phyloP scores from a whole-genome alignment of 1,139 yeast genomes.

The Yamadazyma pseudoaaseri region DNA sequence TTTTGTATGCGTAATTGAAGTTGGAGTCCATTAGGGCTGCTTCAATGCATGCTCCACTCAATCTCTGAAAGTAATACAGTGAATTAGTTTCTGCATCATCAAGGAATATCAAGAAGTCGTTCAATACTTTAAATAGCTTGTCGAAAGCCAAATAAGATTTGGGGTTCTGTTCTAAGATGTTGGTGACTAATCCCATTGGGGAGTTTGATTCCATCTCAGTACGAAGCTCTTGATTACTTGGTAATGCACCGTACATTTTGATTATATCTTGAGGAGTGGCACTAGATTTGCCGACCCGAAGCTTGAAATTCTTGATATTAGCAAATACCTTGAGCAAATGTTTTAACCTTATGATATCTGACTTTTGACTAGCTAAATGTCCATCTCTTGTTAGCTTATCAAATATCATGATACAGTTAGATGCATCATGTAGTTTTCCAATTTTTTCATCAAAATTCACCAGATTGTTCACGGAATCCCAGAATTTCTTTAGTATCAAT shows the following conservation, averaged over 20 bases:
- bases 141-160: constrained; percentile 51
- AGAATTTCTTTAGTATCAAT: constrained; percentile 39
- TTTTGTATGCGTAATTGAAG: constrained; percentile 50
- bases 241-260: constrained; percentile 21
- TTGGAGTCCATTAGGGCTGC: constrained; percentile 54
- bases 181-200: constrained; percentile 29
- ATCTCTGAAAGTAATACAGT: constrained; percentile 26
- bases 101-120: constrained; percentile 32
- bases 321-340: constrained; percentile 30
- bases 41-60: constrained; percentile 56
- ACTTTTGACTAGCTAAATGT: constrained; percentile 13
- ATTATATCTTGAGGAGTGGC: constrained; percentile 31
- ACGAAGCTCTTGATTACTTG: constrained; percentile 12
- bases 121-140: constrained; percentile 40
- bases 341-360: constrained; percentile 22
- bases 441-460: constrained; percentile 46
- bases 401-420: constrained; percentile 37
- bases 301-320: constrained; percentile 35
- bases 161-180: constrained; percentile 55
- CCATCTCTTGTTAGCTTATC: constrained; percentile 18
- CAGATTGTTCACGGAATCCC: constrained; percentile 55
- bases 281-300: constrained; percentile 31
- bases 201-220: constrained; percentile 15
- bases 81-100: constrained; percentile 12
- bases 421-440: constrained; percentile 46